Evolutionary conservation across 2,329 filamentous ascomycete species (phyloP), one percentile per base, ranked within the genome.

Genomic region (Lasiodiplodia hormozganensis): DNA sequence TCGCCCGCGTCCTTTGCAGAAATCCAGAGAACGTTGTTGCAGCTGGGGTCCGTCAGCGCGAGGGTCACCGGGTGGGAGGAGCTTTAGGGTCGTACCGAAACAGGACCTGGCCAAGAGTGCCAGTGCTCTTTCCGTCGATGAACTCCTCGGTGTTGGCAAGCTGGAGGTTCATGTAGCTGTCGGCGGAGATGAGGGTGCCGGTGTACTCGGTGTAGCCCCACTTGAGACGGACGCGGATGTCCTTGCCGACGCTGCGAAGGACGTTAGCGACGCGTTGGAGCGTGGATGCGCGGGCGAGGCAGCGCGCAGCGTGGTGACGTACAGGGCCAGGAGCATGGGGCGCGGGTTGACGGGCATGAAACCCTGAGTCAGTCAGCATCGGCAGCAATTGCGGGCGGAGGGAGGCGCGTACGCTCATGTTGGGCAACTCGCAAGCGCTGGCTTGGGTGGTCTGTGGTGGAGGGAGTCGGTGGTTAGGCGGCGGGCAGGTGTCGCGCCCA

Each of bases 81-180:
- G 2, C 4, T 11, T 2, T 18, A 31, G 51, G 10, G 58, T 76
- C 84, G 70, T 82, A 96, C 91, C 95, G 86, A 77, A 99, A 98
- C 75, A 99, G 82, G 56, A 99, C 94, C 82, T 97, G 92, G 7
- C 96, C 96, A 72, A 99, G 83, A 60, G 88, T 88, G 68, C 94
- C 95, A 43, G 91, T 93, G 79, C 89, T 90, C 86, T 96, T 92
- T 74, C 93, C 91, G 78, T 94, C 89, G 77, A 97, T 92, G 82
- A 91, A 97, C 82, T 99, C 96, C 82, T 97, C 92, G 64, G 95
- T 94, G 75, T 91, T 90, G 73, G 90, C 89, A 71, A 99, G 88
- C 83, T 98, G 94, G 72, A 99, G 90, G 85, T 99, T 99, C 95
- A 99, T 98, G 85, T 99, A 99, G 78, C 92, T 94, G 84, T 99